Conservation (phyloP, 108 stramenopile genomes). For the Pseudonitzschia pungens region DNA sequence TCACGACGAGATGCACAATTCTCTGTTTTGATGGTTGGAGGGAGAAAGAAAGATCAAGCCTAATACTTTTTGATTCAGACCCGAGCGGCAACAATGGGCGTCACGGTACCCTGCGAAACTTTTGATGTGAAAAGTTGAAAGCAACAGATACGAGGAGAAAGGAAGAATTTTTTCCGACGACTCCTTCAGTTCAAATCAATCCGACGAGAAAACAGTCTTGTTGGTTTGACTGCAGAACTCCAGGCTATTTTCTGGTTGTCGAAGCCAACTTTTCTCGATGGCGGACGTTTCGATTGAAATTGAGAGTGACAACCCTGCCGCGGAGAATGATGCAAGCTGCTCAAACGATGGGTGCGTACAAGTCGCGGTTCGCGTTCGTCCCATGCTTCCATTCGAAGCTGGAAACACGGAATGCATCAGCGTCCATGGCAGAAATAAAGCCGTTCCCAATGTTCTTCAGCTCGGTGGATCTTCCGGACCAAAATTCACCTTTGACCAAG, state of each 20-base stretch:
- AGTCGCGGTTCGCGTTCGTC: constrained; percentile 82
- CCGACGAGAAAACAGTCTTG: no score
- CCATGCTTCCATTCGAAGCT: constrained; percentile 63
- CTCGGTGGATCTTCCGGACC: constrained; percentile 45
- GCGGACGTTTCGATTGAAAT: background rate
- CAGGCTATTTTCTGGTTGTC: no score
- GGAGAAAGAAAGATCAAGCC: background rate
- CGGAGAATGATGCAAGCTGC: background rate
- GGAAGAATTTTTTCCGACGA: background rate
- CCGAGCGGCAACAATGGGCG: background rate
- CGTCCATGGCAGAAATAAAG: constrained; percentile 14
- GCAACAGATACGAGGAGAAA: background rate
- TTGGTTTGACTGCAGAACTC: no score
- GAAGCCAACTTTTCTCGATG: background rate
- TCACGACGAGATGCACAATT: no score
- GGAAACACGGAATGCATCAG: constrained; percentile 64
- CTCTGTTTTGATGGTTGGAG: background rate
- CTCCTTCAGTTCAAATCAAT: no score
- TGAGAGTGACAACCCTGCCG: background rate
- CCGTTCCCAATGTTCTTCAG: constrained; percentile 29
- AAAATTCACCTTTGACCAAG: constrained; percentile 71
- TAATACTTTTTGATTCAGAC: no score
- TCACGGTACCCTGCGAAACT: background rate
- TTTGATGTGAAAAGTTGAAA: background rate
- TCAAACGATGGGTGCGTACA: constrained; percentile 42